phyloP scores from a whole-genome alignment of 2,329 filamentous ascomycete genomes.

The Sarocladium kiliense region DNA sequence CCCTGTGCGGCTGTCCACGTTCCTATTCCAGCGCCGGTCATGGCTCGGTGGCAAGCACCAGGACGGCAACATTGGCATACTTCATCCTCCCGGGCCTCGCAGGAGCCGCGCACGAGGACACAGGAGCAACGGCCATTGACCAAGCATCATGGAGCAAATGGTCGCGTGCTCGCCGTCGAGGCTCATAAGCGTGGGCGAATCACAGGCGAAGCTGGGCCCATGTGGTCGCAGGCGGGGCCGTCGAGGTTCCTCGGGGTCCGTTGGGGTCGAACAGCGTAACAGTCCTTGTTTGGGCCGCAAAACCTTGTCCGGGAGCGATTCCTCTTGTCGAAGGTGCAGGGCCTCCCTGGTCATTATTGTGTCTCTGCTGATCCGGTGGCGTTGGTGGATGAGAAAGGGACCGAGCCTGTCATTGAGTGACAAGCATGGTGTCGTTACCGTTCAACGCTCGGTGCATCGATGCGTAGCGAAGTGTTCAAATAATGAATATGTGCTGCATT shows the following conservation, averaged over 20 bases:
- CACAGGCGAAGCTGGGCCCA: slow-evolving; percentile 25
- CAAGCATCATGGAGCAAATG: slow-evolving; percentile 39
- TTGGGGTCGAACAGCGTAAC: neutral
- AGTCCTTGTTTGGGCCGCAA: neutral
- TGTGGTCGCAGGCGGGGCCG: slow-evolving; percentile 20
- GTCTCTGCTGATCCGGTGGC: neutral
- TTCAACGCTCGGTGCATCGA: too few relatives aligned
- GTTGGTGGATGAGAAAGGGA: neutral
- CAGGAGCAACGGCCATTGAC: slow-evolving; percentile 22
- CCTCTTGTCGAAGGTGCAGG: neutral
- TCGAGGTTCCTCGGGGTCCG: slow-evolving; percentile 1
- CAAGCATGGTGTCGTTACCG: too few relatives aligned
- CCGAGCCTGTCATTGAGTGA: neutral
- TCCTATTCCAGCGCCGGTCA: neutral
- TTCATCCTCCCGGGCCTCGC: neutral
- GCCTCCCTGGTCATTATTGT: neutral
- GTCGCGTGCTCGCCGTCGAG: slow-evolving; percentile 33
- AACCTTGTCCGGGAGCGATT: neutral
- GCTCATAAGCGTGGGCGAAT: slow-evolving; percentile 22
- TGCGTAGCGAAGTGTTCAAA: too few relatives aligned
- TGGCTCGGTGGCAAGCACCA: slow-evolving; percentile 1
- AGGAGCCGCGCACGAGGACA: slow-evolving; percentile 3
- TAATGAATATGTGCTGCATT: too few relatives aligned
- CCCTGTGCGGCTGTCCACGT: slow-evolving; percentile 6
- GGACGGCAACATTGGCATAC: neutral